Evolutionary conservation across 345 rosid genomes (phyloP).

Genomic region (Hypericum perforatum): DNA sequence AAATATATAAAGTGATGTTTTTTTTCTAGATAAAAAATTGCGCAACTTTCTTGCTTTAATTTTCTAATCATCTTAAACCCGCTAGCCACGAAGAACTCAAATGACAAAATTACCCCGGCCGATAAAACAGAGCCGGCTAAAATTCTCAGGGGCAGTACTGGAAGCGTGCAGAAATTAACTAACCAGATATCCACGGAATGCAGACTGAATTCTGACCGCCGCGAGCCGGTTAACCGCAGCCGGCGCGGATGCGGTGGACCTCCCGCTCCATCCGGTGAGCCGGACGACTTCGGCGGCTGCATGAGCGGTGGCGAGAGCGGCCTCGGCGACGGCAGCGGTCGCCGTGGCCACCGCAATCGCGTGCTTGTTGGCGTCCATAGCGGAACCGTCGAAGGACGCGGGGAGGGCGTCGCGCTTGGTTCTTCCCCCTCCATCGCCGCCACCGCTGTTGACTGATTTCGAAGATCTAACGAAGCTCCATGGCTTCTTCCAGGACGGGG

Average conservation of each 20-base stretch:
- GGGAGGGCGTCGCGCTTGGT: slow-evolving; percentile 1
- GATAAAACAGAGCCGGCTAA: slow-evolving; percentile 1
- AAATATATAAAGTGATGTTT: no score
- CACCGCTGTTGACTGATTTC: not conserved
- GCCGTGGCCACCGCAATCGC: slow-evolving; percentile 29
- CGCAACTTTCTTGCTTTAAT: no score
- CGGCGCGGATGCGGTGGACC: not conserved
- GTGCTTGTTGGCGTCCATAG: slow-evolving; percentile 8
- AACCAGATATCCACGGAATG: slow-evolving; percentile 28
- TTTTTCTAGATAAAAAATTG: no score
- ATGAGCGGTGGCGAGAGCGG: slow-evolving; percentile 26
- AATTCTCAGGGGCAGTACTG: not conserved
- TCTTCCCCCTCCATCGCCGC: not conserved
- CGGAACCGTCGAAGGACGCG: slow-evolving; percentile 9
- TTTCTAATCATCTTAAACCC: no score
- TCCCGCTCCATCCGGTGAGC: slow-evolving; percentile 13
- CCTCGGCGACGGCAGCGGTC: slow-evolving; percentile 27
- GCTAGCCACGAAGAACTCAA: no score
- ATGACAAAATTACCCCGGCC: not conserved
- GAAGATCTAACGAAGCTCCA: slow-evolving; percentile 23
- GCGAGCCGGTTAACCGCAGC: slow-evolving; percentile 7
- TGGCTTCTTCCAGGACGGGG: slow-evolving; percentile 9
- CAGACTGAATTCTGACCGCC: slow-evolving; percentile 22
- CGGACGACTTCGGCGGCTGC: slow-evolving; percentile 28
- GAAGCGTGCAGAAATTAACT: not conserved